Conservation (phyloP, 2,329 filamentous ascomycete genomes). For the Elsinoe batatas region DNA sequence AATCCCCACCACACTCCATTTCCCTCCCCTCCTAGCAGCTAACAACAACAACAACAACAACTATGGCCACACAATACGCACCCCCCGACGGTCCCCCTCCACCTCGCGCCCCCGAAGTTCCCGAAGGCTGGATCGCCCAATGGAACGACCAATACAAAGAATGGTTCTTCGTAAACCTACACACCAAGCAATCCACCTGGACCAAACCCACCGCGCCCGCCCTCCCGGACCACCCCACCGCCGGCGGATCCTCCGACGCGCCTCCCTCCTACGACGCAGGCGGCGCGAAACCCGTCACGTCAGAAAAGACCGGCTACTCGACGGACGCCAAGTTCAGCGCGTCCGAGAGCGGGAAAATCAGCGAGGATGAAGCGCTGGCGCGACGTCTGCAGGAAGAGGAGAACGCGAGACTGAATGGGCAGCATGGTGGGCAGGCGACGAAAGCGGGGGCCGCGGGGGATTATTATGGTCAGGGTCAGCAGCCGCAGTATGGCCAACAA, state of each 20-base stretch:
- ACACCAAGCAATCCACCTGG: slow-evolving; percentile 87
- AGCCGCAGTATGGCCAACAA: slow-evolving; percentile 17
- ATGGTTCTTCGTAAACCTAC: slow-evolving; percentile 89
- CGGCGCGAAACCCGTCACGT: slow-evolving; percentile 28
- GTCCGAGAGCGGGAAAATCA: slow-evolving; percentile 28
- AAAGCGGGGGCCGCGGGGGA: slow-evolving; percentile 35
- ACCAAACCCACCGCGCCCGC: slow-evolving; percentile 66
- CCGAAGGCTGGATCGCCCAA: slow-evolving; percentile 74
- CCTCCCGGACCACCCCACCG: slow-evolving; percentile 31
- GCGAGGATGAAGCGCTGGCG: slow-evolving; percentile 65
- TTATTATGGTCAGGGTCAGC: slow-evolving; percentile 34
- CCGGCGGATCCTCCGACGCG: slow-evolving; percentile 31
- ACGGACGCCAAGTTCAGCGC: neutral
- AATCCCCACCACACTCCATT: neutral
- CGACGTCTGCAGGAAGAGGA: slow-evolving; percentile 76
- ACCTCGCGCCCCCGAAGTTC: slow-evolving; percentile 56
- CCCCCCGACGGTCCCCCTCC: slow-evolving; percentile 40
- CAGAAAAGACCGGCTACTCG: slow-evolving; percentile 32
- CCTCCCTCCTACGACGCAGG: slow-evolving; percentile 52
- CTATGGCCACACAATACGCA: slow-evolving; percentile 19
- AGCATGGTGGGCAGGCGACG: slow-evolving; percentile 23
- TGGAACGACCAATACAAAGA: slow-evolving; percentile 84
- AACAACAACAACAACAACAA: neutral
- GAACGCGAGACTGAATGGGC: slow-evolving; percentile 43
- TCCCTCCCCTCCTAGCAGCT: neutral